Base-by-base conservation (phyloP, 352 stramenopile genomes). In the Pythium folliculosum region DNA sequence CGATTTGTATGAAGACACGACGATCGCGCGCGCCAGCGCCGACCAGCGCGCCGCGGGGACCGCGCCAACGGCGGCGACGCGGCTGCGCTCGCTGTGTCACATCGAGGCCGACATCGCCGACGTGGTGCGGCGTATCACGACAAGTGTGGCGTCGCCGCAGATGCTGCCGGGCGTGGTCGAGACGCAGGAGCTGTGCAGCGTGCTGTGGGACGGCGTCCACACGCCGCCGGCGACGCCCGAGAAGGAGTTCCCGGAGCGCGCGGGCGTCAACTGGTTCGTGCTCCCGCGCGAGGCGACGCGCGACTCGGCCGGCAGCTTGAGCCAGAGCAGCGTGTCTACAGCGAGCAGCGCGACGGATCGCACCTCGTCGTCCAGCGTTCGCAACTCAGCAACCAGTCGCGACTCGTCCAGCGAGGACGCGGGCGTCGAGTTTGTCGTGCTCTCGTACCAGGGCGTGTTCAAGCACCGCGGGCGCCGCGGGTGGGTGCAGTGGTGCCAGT, bases 401-500 rank as follows among this genome's bases (percentile, higher is more conserved):
- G 8, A 50, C 3, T 50, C 44, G 19, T 50, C 44, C 12, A 19
- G 35, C 13, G 35, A 49, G 4, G 45, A 38, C 10, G 5, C 45
- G n/a, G 38, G 23, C 3, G 19, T 58, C 14, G 57, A 60, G 54
- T 76, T 66, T 55, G n/a, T 69, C 13, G 54, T 70, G 30, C 65
- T 76, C 0, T 57, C 50, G 50, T 76, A 76, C 37, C 69, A 76
- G 22, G 69, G 55, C 21, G 14, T 64, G 5, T 76, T 76, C 51
- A 63, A 60, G 60, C 69, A 76, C 35, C 69, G 65, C 35, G 47
- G 49, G 14, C 52, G 64, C 3, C 64, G 64, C 1, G 69, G 69
- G 13, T 76, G 69, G 69, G 45, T 76, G 14, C 69, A 76, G 35
- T 72, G 63, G 57, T 64, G 65, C 44, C 69, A 72, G 50, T 72